Evolutionary conservation across 306 rosid genomes (phyloP).

Genomic region (Pterocarpus macrocarpus): DNA sequence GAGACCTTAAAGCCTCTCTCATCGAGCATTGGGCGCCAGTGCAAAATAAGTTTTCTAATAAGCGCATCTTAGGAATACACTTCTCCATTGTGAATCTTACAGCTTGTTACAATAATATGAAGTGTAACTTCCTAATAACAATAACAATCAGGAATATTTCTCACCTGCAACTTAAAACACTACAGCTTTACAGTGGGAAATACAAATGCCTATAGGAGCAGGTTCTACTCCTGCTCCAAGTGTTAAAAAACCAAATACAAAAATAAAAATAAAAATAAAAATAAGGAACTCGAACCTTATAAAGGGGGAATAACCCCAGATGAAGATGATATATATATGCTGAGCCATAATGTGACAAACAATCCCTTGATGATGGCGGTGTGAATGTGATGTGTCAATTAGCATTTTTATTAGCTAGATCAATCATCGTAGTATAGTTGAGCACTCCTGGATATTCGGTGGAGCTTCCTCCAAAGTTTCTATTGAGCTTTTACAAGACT

Average conservation of each 20-base stretch:
- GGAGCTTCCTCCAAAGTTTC: conserved; percentile 38
- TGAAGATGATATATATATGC: not conserved
- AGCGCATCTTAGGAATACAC: not conserved
- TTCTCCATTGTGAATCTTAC: not conserved
- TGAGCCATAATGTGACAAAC: conserved; percentile 33
- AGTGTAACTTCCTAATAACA: conserved; percentile 33
- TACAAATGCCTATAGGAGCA: conserved; percentile 40
- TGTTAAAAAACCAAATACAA: not conserved
- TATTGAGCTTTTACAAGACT: conserved; percentile 61
- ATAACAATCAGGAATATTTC: conserved; percentile 43
- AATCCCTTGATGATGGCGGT: conserved; percentile 15
- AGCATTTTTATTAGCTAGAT: conserved; percentile 42
- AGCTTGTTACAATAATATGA: conserved; percentile 43
- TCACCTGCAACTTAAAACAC: conserved; percentile 55
- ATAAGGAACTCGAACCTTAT: conserved; percentile 32
- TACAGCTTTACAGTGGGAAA: conserved; percentile 61
- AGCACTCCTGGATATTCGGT: conserved; percentile 31
- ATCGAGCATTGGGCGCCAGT: too few species aligned
- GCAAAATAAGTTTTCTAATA: not conserved
- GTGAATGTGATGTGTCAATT: conserved; percentile 12
- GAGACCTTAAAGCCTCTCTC: too few species aligned
- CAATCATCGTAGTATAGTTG: conserved; percentile 28
- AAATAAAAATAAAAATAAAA: not conserved
- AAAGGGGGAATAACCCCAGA: not conserved
- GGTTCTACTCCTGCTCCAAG: conserved; percentile 35